Evolutionary conservation across 2,329 filamentous ascomycete species (phyloP).

Genomic region (Ascochyta viciae-villosae): DNA sequence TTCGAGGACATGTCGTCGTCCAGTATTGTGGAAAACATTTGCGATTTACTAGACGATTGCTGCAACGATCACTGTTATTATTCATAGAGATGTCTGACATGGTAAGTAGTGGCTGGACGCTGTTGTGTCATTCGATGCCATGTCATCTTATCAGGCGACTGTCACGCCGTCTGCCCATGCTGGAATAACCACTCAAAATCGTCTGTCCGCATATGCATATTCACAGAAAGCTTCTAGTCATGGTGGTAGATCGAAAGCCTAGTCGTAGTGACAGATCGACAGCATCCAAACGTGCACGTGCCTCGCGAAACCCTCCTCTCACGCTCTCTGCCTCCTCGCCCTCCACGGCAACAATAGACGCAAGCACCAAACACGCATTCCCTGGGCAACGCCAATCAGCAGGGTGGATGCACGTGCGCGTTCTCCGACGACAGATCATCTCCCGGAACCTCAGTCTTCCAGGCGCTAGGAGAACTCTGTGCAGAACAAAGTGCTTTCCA

Average conservation of each 20-base stretch:
- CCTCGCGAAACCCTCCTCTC: conserved; percentile 7
- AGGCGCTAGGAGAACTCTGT: conserved; percentile 10
- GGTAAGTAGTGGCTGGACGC: background rate
- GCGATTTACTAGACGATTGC: background rate
- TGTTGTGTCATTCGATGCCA: conserved; percentile 9
- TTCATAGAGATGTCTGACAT: background rate
- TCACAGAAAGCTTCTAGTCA: no score
- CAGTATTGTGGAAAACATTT: conserved; percentile 11
- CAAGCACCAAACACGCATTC: background rate
- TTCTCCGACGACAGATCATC: conserved; percentile 1
- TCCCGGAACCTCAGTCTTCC: conserved; percentile 15
- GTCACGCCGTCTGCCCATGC: conserved; percentile 7
- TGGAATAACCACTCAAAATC: no score
- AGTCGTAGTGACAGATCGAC: background rate
- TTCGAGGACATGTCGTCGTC: conserved; percentile 15
- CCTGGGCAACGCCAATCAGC: background rate
- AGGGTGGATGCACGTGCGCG: conserved; percentile 1
- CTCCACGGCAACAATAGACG: conserved; percentile 5
- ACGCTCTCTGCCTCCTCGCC: conserved; percentile 6
- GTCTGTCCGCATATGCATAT: background rate
- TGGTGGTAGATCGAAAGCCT: no score
- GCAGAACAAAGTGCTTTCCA: conserved; percentile 1
- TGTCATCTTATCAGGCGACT: conserved; percentile 17
- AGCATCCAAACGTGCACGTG: background rate
- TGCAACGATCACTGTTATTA: background rate